Percentiles rank a stretch among this genome's conserved stretches.
Conservation (phyloP, 495 filamentous ascomycete genomes). For the Penicillium egyptiacum region DNA sequence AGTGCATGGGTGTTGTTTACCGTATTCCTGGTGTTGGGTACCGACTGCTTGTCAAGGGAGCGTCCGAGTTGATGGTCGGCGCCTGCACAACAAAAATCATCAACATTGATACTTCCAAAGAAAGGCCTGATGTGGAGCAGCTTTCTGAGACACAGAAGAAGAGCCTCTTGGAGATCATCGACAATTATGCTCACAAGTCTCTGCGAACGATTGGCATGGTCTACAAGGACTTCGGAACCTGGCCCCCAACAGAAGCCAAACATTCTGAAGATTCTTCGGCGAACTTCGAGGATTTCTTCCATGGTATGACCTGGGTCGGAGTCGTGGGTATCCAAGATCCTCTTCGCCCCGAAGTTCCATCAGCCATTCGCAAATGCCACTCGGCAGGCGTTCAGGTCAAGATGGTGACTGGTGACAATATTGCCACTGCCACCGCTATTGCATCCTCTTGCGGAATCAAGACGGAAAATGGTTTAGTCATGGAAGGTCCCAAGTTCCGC, state of each 20-base stretch:
- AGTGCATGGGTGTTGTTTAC: slow-evolving; percentile 69
- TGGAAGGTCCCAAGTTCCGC: slow-evolving; percentile 85
- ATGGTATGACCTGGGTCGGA: slow-evolving; percentile 60
- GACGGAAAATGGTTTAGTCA: slow-evolving; percentile 66
- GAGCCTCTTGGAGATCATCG: slow-evolving; percentile 44
- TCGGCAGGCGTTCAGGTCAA: slow-evolving; percentile 79
- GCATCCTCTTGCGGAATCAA: slow-evolving; percentile 82
- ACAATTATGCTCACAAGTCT: slow-evolving; percentile 57
- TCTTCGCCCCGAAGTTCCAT: slow-evolving; percentile 67
- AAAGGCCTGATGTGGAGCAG: slow-evolving; percentile 37
- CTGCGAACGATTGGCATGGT: slow-evolving; percentile 64
- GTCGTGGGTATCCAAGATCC: slow-evolving; percentile 70
- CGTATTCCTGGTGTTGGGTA: slow-evolving; percentile 55
- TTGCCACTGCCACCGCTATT: slow-evolving; percentile 78
- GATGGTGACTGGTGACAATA: slow-evolving; percentile 89
- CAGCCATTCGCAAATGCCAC: slow-evolving; percentile 73
- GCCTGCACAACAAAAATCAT: slow-evolving; percentile 45
- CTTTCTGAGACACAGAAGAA: slow-evolving; percentile 34
- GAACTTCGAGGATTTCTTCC: slow-evolving; percentile 57
- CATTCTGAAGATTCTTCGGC: slow-evolving; percentile 51
- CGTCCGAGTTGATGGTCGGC: slow-evolving; percentile 63
- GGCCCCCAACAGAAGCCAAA: slow-evolving; percentile 54
- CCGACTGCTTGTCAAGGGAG: slow-evolving; percentile 67
- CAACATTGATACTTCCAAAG: slow-evolving; percentile 23
- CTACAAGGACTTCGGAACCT: slow-evolving; percentile 62